phyloP scores from a whole-genome alignment of 495 filamentous ascomycete genomes.

The Lepraria neglecta region DNA sequence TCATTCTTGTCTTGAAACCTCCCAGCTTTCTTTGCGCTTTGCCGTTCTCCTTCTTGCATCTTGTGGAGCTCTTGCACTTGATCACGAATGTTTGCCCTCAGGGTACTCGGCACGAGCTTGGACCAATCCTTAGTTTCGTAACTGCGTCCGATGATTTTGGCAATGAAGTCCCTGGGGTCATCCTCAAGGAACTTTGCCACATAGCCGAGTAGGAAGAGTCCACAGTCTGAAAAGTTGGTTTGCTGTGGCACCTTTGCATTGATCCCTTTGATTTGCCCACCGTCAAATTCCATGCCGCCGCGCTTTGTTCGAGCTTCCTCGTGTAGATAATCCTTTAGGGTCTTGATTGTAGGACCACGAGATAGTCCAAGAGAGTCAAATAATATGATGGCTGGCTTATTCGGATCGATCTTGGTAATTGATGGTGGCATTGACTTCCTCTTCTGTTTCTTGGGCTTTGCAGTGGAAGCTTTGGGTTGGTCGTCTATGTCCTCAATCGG shows the following conservation, averaged over 20 bases:
- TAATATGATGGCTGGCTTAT: slow-evolving; percentile 67
- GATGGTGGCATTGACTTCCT: slow-evolving; percentile 32
- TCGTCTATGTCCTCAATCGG: background rate
- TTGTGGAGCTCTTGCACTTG: slow-evolving; percentile 46
- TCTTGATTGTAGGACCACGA: slow-evolving; percentile 55
- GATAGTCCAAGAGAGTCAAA: slow-evolving; percentile 70
- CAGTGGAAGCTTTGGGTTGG: background rate
- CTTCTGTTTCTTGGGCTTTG: slow-evolving; percentile 29
- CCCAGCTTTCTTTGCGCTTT: slow-evolving; percentile 20
- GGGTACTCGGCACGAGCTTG: slow-evolving; percentile 43
- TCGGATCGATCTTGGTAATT: slow-evolving; percentile 29
- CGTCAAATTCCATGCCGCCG: slow-evolving; percentile 47
- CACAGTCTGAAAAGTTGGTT: slow-evolving; percentile 82
- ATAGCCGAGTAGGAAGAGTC: slow-evolving; percentile 77
- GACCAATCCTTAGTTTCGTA: slow-evolving; percentile 52
- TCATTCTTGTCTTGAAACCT: slow-evolving; percentile 4
- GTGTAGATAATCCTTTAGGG: slow-evolving; percentile 70
- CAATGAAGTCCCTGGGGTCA: slow-evolving; percentile 58
- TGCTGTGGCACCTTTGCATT: slow-evolving; percentile 73
- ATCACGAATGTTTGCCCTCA: slow-evolving; percentile 48
- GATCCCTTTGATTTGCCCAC: slow-evolving; percentile 51
- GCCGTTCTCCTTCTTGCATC: slow-evolving; percentile 38
- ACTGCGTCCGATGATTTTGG: slow-evolving; percentile 45
- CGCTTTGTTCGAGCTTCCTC: slow-evolving; percentile 67
- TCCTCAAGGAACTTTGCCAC: slow-evolving; percentile 65